phyloP scores from a whole-genome alignment of 2,329 filamentous ascomycete genomes.

The Colletotrichum gigasporum region DNA sequence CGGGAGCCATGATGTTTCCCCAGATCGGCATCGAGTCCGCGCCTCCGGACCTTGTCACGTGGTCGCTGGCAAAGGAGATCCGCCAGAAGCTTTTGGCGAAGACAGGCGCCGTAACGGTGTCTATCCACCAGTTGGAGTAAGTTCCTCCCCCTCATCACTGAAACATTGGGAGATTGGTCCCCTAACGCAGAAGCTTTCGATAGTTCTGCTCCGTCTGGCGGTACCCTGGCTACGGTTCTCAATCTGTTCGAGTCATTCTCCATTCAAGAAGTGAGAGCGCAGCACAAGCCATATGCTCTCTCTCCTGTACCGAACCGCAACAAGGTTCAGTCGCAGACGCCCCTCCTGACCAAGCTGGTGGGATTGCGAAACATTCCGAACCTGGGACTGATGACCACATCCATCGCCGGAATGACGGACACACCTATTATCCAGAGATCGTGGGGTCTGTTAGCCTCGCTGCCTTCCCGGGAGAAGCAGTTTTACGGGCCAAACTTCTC shows the following conservation, averaged over 20 bases:
- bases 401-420: conserved; percentile 59
- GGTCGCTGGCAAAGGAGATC: conserved; percentile 60
- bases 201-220: conserved; percentile 66
- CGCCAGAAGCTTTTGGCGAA: conserved; percentile 58
- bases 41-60: conserved; percentile 68
- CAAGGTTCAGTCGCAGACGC: conserved; percentile 37
- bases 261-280: conserved; percentile 55
- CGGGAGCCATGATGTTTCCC: conserved; percentile 68
- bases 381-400: conserved; percentile 66
- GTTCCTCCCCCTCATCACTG: conserved; percentile 27
- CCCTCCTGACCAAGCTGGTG: conserved; percentile 56
- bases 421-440: conserved; percentile 65
- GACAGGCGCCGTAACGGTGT: conserved; percentile 64
- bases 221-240: conserved; percentile 75
- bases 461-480: conserved; percentile 51
- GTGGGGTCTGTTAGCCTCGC: conserved; percentile 67
- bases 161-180: conserved; percentile 5
- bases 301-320: conserved; percentile 63
- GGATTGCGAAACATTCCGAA: conserved; percentile 59
- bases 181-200: conserved; percentile 28
- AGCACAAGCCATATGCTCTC: conserved; percentile 61
- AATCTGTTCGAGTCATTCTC: conserved; percentile 63
- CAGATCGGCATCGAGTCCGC: conserved; percentile 71
- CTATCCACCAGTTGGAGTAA: conserved; percentile 53
- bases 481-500: conserved; percentile 71